Base-by-base conservation (phyloP, 345 rosid species). In the Acer saccharum region DNA sequence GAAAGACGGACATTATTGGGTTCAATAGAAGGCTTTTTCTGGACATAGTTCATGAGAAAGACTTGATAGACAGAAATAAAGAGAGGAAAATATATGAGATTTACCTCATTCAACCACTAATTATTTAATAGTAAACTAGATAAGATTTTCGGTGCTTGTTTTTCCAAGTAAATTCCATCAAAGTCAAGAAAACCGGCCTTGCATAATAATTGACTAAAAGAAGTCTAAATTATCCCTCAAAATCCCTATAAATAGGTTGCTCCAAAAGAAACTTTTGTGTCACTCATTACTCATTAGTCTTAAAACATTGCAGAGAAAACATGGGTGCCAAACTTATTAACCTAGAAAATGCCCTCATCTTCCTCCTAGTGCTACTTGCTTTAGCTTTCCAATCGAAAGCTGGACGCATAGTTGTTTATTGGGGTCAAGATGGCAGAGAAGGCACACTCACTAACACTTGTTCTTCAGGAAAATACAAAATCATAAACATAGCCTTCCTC, bases 401-500 rank as follows among this genome's bases (percentile, higher is more conserved):
- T 1, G 73, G 81, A 44, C 0, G 58, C 21, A 73, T 79, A 7
- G 77, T 48, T 1, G 43, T 75, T 75, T 69, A 64, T 10, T 69
- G 83, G 83, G 83, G 82, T 21, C 75, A 79, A 20, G 13, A 79
- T 5, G 75, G 54, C 11, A 46, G 18, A 1, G 75, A 79, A 60
- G 76, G 83, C n/a, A 70, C 67, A 6, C 64, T 80, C 46, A 44
- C 60, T 1, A 72, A 55, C 10, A 68, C 83, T 14, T 71, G 83
- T 46, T 70, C 69, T 7, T 23, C 82, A 0, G 73, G 78, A 25
- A 72, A 76, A 8, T 78, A 72, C 72, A 65, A 60, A 18, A 63
- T 78, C 29, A 80, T 84, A 2, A 75, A 76, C 76, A 35, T 81
- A 57, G 87, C 82, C 7, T 84, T 84, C 54, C 82, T 84, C 41